These are phyloP conservation scores for Houttuynia cordata DNA, from an alignment of 164 flowering plant species.

Conservation along the genomic window DNA sequence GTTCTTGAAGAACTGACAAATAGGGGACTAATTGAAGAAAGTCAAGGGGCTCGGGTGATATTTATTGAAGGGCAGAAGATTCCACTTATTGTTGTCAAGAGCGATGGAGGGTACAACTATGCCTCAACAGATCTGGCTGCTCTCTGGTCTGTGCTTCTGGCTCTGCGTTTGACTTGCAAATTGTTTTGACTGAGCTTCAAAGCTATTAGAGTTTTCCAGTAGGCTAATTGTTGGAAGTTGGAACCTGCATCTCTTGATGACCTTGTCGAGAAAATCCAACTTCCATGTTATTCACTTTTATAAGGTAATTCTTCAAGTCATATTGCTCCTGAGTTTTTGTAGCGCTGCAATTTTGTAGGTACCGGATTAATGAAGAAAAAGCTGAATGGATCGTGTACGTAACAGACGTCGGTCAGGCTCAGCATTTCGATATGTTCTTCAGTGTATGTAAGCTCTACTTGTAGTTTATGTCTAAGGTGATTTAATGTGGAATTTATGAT, in stretches of 20 bases:
- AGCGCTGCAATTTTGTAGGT: conserved; percentile 41
- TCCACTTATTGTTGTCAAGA: conserved; percentile 91
- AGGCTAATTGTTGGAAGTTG: neutral
- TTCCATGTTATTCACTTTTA: too few species aligned
- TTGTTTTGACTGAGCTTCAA: neutral
- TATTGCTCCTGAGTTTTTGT: neutral
- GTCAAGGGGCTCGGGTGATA: conserved; percentile 89
- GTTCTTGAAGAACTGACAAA: conserved; percentile 40
- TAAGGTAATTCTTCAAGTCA: too few species aligned
- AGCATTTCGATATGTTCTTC: conserved; percentile 90
- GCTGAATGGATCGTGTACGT: conserved; percentile 95
- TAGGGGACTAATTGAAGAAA: conserved; percentile 69
- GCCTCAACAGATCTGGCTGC: conserved; percentile 96
- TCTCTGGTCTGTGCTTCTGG: conserved; percentile 53
- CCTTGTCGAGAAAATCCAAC: too few species aligned
- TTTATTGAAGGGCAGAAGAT: conserved; percentile 60
- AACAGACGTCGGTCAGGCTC: conserved; percentile 93
- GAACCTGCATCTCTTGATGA: too few species aligned
- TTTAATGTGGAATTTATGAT: neutral
- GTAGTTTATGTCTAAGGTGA: neutral
- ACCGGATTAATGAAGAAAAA: conserved; percentile 90
- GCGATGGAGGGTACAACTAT: conserved; percentile 94
- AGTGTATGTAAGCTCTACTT: conserved; percentile 34
- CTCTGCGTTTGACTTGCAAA: neutral
- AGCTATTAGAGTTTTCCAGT: neutral